Evolutionary conservation across 257 asterid genomes (phyloP).

Genomic region (Nyctanthes arbortristis): DNA sequence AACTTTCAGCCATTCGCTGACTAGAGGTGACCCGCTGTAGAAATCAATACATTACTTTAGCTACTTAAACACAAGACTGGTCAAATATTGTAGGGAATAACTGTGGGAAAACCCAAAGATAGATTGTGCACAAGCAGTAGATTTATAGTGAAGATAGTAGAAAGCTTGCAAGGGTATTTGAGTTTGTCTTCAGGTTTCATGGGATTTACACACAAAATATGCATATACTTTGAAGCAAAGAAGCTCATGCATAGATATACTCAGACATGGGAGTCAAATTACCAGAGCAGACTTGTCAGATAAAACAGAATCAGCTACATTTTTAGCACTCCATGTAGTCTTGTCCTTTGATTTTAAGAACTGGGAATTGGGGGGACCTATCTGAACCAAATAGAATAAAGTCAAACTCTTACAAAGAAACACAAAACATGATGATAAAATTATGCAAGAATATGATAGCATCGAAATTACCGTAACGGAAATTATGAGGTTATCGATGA

Average conservation of each 20-base stretch:
- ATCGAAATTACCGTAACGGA: conserved; percentile 74
- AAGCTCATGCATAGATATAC: not conserved
- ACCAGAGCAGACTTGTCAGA: conserved; percentile 97
- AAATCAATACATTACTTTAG: conserved; percentile 24
- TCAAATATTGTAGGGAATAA: not conserved
- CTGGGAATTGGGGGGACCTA: conserved; percentile 86
- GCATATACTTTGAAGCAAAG: conserved; percentile 8
- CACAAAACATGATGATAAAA: not conserved
- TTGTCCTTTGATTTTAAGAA: conserved; percentile 81
- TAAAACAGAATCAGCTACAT: conserved; percentile 85
- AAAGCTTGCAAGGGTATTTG: not conserved
- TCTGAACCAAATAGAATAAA: conserved; percentile 50
- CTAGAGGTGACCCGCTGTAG: conserved; percentile 82
- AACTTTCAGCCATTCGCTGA: conserved; percentile 88
- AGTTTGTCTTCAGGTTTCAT: not conserved
- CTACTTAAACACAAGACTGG: not conserved
- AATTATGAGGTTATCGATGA: conserved; percentile 77
- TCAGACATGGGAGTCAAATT: conserved; percentile 25
- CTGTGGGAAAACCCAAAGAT: not conserved
- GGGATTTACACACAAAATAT: not conserved
- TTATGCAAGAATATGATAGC: conserved; percentile 14
- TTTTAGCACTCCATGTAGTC: conserved; percentile 82
- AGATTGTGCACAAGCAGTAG: not conserved
- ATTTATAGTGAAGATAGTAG: not conserved
- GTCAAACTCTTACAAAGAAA: conserved; percentile 21